These are phyloP conservation scores for Uncinocarpus reesii DNA, from an alignment of 2,329 filamentous ascomycete species.

Conservation along the genomic window DNA sequence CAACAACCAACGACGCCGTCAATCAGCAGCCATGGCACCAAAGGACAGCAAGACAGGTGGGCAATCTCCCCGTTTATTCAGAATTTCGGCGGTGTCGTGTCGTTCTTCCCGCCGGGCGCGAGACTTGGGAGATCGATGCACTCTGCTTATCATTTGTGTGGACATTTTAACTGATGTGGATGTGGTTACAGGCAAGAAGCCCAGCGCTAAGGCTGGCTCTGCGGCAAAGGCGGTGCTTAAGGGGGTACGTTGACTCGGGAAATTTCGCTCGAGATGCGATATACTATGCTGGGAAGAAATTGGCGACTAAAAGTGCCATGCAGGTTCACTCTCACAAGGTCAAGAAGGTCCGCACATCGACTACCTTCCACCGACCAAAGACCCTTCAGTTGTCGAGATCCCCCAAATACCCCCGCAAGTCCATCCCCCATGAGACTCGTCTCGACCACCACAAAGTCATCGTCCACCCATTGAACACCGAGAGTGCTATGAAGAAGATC, in stretches of 20 bases:
- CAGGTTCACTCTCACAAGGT: slow-evolving; percentile 71
- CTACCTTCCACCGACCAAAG: slow-evolving; percentile 96
- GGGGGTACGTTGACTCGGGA: slow-evolving; percentile 56
- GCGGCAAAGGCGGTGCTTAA: slow-evolving; percentile 94
- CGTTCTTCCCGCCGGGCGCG: neutral
- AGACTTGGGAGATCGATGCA: neutral
- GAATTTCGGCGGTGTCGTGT: neutral
- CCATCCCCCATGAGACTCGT: slow-evolving; percentile 75
- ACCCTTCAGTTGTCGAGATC: slow-evolving; percentile 81
- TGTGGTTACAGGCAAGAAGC: slow-evolving; percentile 45
- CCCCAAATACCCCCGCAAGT: slow-evolving; percentile 96
- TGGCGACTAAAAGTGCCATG: slow-evolving; percentile 18
- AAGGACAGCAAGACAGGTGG: slow-evolving; percentile 42
- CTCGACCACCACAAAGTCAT: slow-evolving; percentile 98
- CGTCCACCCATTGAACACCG: slow-evolving; percentile 96
- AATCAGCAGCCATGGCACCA: slow-evolving; percentile 41
- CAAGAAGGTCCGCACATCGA: slow-evolving; percentile 83
- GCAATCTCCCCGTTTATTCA: slow-evolving; percentile 14
- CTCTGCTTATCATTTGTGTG: slow-evolving; percentile 12
- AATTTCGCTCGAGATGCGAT: neutral
- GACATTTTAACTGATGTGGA: slow-evolving; percentile 23
- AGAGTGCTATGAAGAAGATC: slow-evolving; percentile 99
- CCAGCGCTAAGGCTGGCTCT: slow-evolving; percentile 63
- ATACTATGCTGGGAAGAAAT: neutral
- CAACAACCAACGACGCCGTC: slow-evolving; percentile 34